A percentile compares a stretch with the other conserved stretches of the same genome.
These are phyloP conservation scores for Protea cynaroides DNA, from an alignment of 164 flowering plant species.

Conservation along the genomic window DNA sequence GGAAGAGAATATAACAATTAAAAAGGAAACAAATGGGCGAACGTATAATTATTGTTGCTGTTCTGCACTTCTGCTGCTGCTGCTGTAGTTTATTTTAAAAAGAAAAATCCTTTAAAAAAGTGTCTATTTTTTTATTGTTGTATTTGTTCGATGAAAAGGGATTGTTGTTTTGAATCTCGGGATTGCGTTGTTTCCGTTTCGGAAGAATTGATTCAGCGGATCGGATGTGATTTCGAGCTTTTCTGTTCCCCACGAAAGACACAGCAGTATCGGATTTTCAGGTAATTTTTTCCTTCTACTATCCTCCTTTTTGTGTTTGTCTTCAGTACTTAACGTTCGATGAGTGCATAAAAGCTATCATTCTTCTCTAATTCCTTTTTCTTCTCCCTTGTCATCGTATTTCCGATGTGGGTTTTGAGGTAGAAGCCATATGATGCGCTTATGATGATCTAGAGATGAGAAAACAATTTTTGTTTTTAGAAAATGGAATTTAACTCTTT, in stretches of 20 bases:
- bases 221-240: conserved; percentile 32
- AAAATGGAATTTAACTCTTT: too few species aligned
- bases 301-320: background rate
- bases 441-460: background rate
- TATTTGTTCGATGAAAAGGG: conserved; percentile 28
- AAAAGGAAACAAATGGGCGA: conserved; percentile 7
- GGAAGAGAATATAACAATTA: conserved; percentile 20
- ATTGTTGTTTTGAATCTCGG: conserved; percentile 38
- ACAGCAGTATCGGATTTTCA: conserved; percentile 42
- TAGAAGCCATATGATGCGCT: conserved; percentile 1
- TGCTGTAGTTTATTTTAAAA: too few species aligned
- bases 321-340: background rate
- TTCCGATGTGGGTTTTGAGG: conserved; percentile 9
- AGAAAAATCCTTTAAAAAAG: background rate
- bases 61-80: background rate
- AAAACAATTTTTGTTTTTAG: background rate
- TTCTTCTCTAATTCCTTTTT: background rate
- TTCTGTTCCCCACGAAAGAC: conserved; percentile 48
- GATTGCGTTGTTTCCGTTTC: conserved; percentile 45
- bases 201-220: conserved; percentile 32
- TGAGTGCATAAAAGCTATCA: too few species aligned
- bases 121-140: conserved; percentile 11
- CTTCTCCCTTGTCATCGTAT: background rate
- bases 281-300: conserved; percentile 29
- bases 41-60: background rate